Conservation (phyloP, 306 rosid species). For the Malus sieversii region DNA sequence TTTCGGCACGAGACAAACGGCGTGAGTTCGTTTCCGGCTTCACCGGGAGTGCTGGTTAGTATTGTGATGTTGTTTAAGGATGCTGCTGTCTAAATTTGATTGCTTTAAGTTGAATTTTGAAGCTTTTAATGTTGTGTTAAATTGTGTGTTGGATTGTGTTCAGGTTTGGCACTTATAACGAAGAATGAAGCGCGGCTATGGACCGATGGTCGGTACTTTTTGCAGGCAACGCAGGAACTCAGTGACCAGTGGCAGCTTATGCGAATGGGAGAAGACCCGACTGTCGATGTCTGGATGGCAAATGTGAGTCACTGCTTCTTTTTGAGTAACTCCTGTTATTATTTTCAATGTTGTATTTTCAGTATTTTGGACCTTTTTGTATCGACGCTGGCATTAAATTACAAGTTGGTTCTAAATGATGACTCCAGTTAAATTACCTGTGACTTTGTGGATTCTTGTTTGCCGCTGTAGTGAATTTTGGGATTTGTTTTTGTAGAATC, state of each 20-base stretch:
- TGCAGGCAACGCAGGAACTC: conserved; percentile 85
- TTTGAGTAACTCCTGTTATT: neutral
- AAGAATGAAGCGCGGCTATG: conserved; percentile 67
- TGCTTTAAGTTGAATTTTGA: neutral
- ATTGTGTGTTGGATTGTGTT: neutral
- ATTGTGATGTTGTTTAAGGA: neutral
- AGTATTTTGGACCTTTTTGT: neutral
- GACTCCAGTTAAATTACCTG: neutral
- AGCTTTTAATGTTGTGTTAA: neutral
- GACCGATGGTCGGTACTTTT: conserved; percentile 96
- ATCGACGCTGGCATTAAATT: neutral
- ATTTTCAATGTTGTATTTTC: neutral
- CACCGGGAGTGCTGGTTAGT: conserved; percentile 92
- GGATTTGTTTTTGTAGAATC: conserved; percentile 45
- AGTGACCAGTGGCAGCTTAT: conserved; percentile 83
- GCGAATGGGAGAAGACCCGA: conserved; percentile 96
- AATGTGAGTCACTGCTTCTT: conserved; percentile 52
- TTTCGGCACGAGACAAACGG: conserved; percentile 77
- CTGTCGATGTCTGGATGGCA: conserved; percentile 84
- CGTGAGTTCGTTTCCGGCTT: conserved; percentile 91
- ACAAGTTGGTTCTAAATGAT: neutral
- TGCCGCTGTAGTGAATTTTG: neutral
- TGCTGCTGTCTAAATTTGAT: neutral
- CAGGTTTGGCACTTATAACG: conserved; percentile 91
- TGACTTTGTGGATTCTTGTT: neutral